A percentile compares a stretch with the other conserved stretches of the same genome.
phyloP scores from a whole-genome alignment of 2,329 filamentous ascomycete species.

The Aspergillus proliferans region DNA sequence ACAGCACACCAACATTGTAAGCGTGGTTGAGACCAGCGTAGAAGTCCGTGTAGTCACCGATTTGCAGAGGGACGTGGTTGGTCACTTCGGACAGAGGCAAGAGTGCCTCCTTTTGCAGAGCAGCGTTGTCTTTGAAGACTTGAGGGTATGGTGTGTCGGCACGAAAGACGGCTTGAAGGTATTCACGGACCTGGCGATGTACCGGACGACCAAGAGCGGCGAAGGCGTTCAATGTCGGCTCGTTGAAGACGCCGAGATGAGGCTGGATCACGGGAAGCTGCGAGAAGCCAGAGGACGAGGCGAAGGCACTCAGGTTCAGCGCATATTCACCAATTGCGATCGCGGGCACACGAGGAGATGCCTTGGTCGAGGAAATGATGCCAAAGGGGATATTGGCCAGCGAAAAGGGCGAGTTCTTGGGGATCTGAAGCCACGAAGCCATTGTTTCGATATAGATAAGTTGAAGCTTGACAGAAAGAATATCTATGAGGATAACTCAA shows the following conservation, averaged over 20 bases:
- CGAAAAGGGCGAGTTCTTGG: conserved; percentile 61
- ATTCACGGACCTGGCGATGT: conserved; percentile 62
- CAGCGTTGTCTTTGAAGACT: conserved; percentile 57
- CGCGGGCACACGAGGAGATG: conserved; percentile 56
- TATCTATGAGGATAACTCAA: background rate
- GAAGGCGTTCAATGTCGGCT: conserved; percentile 65
- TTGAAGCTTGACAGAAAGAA: background rate
- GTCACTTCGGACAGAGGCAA: conserved; percentile 54
- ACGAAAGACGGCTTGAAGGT: conserved; percentile 62
- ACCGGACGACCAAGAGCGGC: conserved; percentile 63
- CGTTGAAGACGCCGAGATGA: conserved; percentile 56
- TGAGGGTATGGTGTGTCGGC: conserved; percentile 54
- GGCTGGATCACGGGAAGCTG: conserved; percentile 52
- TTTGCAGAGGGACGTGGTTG: conserved; percentile 67
- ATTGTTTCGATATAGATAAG: conserved; percentile 23
- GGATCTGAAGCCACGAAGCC: conserved; percentile 56
- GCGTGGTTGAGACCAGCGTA: conserved; percentile 77
- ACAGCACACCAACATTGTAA: conserved; percentile 64
- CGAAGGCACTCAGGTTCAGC: conserved; percentile 61
- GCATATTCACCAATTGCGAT: conserved; percentile 67
- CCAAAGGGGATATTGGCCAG: conserved; percentile 78
- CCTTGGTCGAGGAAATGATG: conserved; percentile 61
- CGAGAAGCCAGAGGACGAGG: conserved; percentile 54
- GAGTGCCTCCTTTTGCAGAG: conserved; percentile 53
- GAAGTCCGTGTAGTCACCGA: conserved; percentile 82